phyloP scores from a whole-genome alignment of 495 filamentous ascomycete genomes.

The Talaromyces borbonicus region DNA sequence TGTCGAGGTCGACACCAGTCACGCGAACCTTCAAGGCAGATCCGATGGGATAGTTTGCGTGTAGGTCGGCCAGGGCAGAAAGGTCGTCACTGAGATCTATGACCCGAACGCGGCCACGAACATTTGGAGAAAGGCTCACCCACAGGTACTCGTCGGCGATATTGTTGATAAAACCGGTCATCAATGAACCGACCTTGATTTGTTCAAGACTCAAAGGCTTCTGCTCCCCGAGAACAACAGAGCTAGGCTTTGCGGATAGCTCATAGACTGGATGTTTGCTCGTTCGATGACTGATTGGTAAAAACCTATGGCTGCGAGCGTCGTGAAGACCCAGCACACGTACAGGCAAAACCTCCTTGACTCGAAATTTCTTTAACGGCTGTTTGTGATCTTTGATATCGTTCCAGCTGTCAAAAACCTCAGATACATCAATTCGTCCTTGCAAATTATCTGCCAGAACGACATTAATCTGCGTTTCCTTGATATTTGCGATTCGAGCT shows the following conservation, averaged over 20 bases:
- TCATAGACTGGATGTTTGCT: constrained; percentile 75
- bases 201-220: constrained; percentile 61
- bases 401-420: constrained; percentile 79
- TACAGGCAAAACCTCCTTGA: constrained; percentile 60
- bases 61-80: constrained; percentile 60
- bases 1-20: constrained; percentile 58
- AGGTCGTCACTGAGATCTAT: constrained; percentile 83
- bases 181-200: constrained; percentile 56
- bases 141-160: constrained; percentile 65
- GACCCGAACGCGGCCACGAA: constrained; percentile 69
- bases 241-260: constrained; percentile 71
- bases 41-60: constrained; percentile 79
- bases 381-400: constrained; percentile 72
- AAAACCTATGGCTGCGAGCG: constrained; percentile 78
- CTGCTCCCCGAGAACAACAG: constrained; percentile 44
- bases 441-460: constrained; percentile 81
- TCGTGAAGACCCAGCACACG: constrained; percentile 82
- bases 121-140: constrained; percentile 84
- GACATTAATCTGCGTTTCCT: constrained; percentile 86
- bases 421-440: constrained; percentile 82
- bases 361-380: constrained; percentile 61
- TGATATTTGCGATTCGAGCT: constrained; percentile 68
- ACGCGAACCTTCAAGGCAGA: constrained; percentile 74
- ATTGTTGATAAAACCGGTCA: constrained; percentile 85
- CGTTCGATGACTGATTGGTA: constrained; percentile 78